A percentile compares a stretch with the other conserved stretches of the same genome.
Conservation (phyloP, 805 yeast species). For the Ogataea pilisensis region DNA sequence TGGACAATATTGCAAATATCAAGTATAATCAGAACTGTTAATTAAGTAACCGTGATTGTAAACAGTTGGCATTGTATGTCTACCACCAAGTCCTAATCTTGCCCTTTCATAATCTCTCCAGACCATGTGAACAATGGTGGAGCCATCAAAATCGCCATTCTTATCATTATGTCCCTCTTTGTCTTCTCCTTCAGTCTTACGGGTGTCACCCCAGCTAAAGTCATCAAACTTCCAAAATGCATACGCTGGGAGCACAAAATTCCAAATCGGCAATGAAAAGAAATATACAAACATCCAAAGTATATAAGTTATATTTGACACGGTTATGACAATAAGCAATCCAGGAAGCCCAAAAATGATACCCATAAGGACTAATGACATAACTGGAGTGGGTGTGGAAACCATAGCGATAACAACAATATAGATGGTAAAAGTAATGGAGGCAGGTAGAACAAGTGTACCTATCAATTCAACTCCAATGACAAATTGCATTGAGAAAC, state of each 20-base stretch:
- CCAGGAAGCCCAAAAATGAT: constrained; percentile 86
- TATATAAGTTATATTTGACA: constrained; percentile 66
- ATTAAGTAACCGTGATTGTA: constrained; percentile 21
- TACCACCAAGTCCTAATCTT: constrained; percentile 25
- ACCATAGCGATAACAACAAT: constrained; percentile 69
- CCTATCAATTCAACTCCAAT: constrained; percentile 81
- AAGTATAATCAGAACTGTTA: too few species aligned
- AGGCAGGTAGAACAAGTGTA: constrained; percentile 84
- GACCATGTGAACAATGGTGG: constrained; percentile 81
- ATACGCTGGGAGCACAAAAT: constrained; percentile 78
- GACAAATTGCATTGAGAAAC: constrained; percentile 93
- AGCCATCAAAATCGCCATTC: constrained; percentile 88
- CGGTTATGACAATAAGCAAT: constrained; percentile 71
- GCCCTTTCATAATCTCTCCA: constrained; percentile 94
- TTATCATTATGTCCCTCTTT: constrained; percentile 63
- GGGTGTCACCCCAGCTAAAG: constrained; percentile 94
- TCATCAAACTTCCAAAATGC: constrained; percentile 96
- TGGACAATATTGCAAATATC: too few species aligned
- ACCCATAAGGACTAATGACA: constrained; percentile 73
- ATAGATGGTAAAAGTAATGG: constrained; percentile 77
- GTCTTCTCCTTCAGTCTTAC: constrained; percentile 70
- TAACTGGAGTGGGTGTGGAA: constrained; percentile 67
- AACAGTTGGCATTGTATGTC: constrained; percentile 23
- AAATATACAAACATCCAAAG: constrained; percentile 78
- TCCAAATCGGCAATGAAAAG: constrained; percentile 89